Base-by-base conservation (phyloP, 495 filamentous ascomycete genomes). In the Penicillium macrosclerotiorum region DNA sequence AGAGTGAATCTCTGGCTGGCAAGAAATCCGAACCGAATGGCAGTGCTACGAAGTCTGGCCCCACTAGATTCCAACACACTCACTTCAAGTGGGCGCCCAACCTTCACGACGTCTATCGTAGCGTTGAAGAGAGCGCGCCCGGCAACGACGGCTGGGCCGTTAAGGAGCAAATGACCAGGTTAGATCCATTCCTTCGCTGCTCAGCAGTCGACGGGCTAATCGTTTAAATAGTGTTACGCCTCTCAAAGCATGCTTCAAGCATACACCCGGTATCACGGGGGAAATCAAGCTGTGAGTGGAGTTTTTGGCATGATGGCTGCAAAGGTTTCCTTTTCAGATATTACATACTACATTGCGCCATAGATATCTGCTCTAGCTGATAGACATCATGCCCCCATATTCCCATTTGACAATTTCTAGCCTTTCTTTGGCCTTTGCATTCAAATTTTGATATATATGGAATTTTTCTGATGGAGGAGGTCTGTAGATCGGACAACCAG, bases 81-180 rank as follows among this genome's bases (percentile, higher is more conserved):
- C 88, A 95, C 64, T 98, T 96, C 71, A 88, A 88, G 67, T 98
- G 93, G 93, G 79, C 86, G 44, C 93, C 93, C 1, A 81, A 81
- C 44, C 93, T 96, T 64, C 70, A 77, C 14, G 90, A 96, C 71
- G 87, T 98, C 2, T 85, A 87, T 62, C 77, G 82, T 49, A 90
- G 85, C 40, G 89, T 96, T 19, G 84, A 93, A 51, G 80, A 87
- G 45, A 80, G 82, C 42, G 70, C 69, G 37, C 86, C 89, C 12
- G 93, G 93, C 17, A 94, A 91, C 65, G 93, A 98, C 74, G 93
- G 93, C 26, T 96, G 92, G 93, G 84, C 82, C 11, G 86, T 98
- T 9, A 86, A 86, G 64, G 83, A 91, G 63, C 86, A 89, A 31
- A 85, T 85, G 69, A 90, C 90, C 4, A 95, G 90, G 90, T 94